Percentiles rank a stretch among this genome's conserved stretches.
Evolutionary conservation across 305 asterid genomes (phyloP).

Genomic region (Fraxinus platypoda): DNA sequence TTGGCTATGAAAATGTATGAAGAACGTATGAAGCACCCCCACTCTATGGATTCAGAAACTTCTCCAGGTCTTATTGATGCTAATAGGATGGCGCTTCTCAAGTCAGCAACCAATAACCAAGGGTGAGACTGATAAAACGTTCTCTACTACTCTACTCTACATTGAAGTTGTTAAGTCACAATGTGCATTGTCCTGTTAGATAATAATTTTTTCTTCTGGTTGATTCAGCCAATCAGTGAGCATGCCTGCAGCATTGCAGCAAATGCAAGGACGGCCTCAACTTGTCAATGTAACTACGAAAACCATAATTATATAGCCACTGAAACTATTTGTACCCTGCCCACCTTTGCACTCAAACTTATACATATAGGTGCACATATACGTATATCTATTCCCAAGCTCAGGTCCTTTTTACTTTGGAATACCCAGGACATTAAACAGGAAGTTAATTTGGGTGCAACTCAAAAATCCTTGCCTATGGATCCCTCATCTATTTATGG

Average conservation of each 20-base stretch:
- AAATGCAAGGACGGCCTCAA: constrained; percentile 92
- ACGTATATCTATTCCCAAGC: neutral
- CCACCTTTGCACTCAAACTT: neutral
- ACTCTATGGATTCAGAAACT: constrained; percentile 85
- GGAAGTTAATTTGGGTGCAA: constrained; percentile 73
- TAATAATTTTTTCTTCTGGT: constrained; percentile 28
- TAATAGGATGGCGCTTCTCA: constrained; percentile 91
- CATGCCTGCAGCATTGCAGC: constrained; percentile 94
- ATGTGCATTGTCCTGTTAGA: neutral
- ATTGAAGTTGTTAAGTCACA: constrained; percentile 1
- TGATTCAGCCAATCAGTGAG: constrained; percentile 80
- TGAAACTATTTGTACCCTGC: neutral
- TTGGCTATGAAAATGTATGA: constrained; percentile 95
- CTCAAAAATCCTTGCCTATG: constrained; percentile 77
- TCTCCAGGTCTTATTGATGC: constrained; percentile 82
- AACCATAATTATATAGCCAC: constrained; percentile 16
- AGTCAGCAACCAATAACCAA: constrained; percentile 85
- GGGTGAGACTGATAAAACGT: constrained; percentile 53
- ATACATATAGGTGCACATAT: neutral
- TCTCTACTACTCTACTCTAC: neutral
- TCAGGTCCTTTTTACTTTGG: constrained; percentile 12
- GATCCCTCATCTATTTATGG: constrained; percentile 95
- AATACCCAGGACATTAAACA: constrained; percentile 69
- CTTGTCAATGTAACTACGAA: constrained; percentile 58
- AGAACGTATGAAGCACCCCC: constrained; percentile 90